Base-by-base conservation (phyloP, 345 rosid species). In the Eucalyptus pauciflora region DNA sequence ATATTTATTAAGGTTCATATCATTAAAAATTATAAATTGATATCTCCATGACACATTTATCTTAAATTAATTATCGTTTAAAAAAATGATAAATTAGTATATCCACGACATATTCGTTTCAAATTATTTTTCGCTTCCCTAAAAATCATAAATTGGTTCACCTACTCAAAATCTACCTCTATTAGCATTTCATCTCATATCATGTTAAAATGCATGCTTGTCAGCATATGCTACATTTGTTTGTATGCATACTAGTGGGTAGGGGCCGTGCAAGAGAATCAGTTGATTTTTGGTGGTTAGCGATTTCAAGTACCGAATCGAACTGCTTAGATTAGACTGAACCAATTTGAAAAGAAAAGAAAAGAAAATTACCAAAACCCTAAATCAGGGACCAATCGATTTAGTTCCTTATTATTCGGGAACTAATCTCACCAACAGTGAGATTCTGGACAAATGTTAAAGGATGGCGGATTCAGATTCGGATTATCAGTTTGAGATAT, bases 401-500 rank as follows among this genome's bases (percentile, higher is more conserved):
- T 56, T 1, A 24, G 1, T 56, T 56, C 62, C 13, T 22, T 0
- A 12, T 56, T 56, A 1, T 56, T 24, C 0, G 29, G 6, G 13
- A 24, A 56, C 29, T 56, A 24, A 56, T 56, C 29, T 56, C 13
- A 56, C 3, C 3, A 56, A 56, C 4, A 10, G 13, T 56, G 62
- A 22, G 83, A 71, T 71, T 18, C 10, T 37, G 14, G 24, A 3
- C 2, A 11, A 20, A 71, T 37, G 14, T 7, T 37, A 3, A 17
- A 7, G 1, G 4, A 20, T 0, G 27, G 2, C 0, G 1, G 4
- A 10, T 71, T 37, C 1, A 0, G 0, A 71, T 18, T 2, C 0
- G 4, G 0, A 3, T 10, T 10, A 17, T 76, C 0, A 8, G 2
- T 37, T 67, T 37, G 8, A 11, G 8, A 76, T 10, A 37, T 71